Base-by-base conservation (phyloP, 768 basidiomycete genomes). In the Rubroboletus pulcherrimus region DNA sequence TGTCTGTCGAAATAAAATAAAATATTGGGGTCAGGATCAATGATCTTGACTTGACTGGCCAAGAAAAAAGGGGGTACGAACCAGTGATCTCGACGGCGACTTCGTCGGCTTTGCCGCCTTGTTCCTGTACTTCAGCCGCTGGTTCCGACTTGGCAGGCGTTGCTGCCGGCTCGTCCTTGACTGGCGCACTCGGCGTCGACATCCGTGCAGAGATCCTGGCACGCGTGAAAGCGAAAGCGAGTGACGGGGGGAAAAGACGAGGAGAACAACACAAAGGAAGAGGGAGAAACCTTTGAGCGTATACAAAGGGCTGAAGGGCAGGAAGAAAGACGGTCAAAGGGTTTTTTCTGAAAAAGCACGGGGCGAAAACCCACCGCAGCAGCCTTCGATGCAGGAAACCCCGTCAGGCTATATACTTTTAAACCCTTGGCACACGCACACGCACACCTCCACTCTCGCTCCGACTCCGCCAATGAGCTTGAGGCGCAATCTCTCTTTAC, bases 51-150 rank as follows among this genome's bases (percentile, higher is more conserved):
- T n/a, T n/a, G n/a, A n/a, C n/a, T n/a, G n/a, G n/a, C n/a, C n/a
- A n/a, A n/a, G n/a, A n/a, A n/a, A n/a, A n/a, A n/a, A 14, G 24
- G 8, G 33, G 9, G 31, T 33, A 29, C 30, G 12, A 29, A 64
- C 69, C 60, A 55, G 71, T 69, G 51, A 70, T 72, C 53, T 66
- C 66, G 48, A 70, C 61, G 4, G 49, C 48, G 39, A 72, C 53
- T 34, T 71, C 68, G 11, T 55, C 53, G 5, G 14, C 31, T 35
- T 56, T 56, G 11, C 15, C 7, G n/a, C 3, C 44, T 37, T 58
- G 57, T 21, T 40, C 61, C n/a, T 8, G 41, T 30, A 14, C n/a
- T 21, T 5, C 49, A 5, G 49, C 21, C 12, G 42, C 35, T 3
- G 57, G 24, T 15, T 53, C 52, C 4, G 44, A 15, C 10, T 7